Conservation (phyloP, 1,284 basidiomycete genomes). For the Ustilago loliicola region DNA sequence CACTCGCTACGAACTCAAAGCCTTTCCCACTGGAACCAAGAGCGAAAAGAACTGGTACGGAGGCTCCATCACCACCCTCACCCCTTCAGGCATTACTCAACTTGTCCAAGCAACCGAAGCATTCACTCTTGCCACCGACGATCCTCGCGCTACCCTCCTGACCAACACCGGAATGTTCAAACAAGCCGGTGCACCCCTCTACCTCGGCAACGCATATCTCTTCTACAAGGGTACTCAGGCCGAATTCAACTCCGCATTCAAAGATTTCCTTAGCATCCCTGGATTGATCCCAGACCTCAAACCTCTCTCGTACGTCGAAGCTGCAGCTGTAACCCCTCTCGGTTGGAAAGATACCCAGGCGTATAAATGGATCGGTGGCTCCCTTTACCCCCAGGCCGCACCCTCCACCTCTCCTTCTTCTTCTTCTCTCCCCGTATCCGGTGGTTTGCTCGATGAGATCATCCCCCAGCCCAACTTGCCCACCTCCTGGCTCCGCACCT, state of each 20-base stretch:
- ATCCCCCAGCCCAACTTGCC: background rate
- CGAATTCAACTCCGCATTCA: conserved; percentile 19
- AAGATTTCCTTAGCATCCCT: conserved; percentile 28
- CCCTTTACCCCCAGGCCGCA: conserved; percentile 22
- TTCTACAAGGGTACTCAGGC: conserved; percentile 34
- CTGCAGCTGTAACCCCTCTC: conserved; percentile 16
- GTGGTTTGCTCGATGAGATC: background rate
- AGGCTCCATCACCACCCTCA: conserved; percentile 22
- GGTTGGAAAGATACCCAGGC: conserved; percentile 23
- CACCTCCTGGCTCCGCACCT: conserved; percentile 10
- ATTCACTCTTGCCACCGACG: conserved; percentile 28
- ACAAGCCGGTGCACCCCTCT: conserved; percentile 4
- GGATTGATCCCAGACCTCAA: conserved; percentile 13
- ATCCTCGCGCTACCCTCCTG: conserved; percentile 33
- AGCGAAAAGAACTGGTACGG: conserved; percentile 40
- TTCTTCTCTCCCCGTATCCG: background rate
- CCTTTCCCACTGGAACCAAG: conserved; percentile 22
- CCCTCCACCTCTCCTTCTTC: background rate
- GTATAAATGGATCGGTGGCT: conserved; percentile 46
- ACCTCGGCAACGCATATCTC: conserved; percentile 17
- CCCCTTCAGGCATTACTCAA: conserved; percentile 9
- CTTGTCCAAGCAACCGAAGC: conserved; percentile 26
- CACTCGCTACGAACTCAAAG: conserved; percentile 36
- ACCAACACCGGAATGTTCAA: conserved; percentile 37
- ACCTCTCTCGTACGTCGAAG: conserved; percentile 33